Evolutionary conservation across 1,139 yeast species (phyloP).

Genomic region (Hyphopichia burtonii): DNA sequence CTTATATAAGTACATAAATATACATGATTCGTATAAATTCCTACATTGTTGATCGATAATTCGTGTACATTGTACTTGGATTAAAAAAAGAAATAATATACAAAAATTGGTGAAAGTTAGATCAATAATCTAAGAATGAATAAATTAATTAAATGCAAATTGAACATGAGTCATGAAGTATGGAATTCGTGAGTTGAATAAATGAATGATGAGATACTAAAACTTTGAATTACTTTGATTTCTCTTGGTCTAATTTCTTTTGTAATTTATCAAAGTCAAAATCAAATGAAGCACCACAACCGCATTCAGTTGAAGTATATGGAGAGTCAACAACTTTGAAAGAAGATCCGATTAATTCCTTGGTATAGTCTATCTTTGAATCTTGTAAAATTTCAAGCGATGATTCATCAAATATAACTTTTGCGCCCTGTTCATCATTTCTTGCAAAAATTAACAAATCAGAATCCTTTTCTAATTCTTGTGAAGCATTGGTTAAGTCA

Average conservation of each 20-base stretch:
- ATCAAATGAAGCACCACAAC: constrained; percentile 95
- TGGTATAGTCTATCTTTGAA: constrained; percentile 83
- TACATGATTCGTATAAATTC: neutral
- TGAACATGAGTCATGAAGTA: neutral
- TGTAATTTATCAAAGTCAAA: constrained; percentile 66
- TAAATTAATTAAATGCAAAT: neutral
- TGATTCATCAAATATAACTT: constrained; percentile 73
- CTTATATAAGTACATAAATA: neutral
- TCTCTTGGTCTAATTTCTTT: constrained; percentile 16
- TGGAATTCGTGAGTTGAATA: neutral
- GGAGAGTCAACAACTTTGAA: constrained; percentile 91
- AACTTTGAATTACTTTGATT: neutral
- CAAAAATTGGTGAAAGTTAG: too few species aligned
- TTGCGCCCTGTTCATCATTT: constrained; percentile 50
- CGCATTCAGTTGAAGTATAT: constrained; percentile 87
- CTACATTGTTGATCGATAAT: too few species aligned
- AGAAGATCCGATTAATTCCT: constrained; percentile 92
- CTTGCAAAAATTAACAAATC: constrained; percentile 60
- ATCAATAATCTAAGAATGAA: neutral
- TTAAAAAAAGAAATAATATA: neutral
- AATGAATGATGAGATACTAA: neutral
- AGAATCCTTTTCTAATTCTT: constrained; percentile 34
- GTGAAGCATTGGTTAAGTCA: constrained; percentile 52
- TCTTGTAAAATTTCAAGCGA: constrained; percentile 82
- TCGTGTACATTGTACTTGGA: too few species aligned